Conservation (phyloP, 805 yeast genomes). For the Kodamaea hsintzibuensis region DNA sequence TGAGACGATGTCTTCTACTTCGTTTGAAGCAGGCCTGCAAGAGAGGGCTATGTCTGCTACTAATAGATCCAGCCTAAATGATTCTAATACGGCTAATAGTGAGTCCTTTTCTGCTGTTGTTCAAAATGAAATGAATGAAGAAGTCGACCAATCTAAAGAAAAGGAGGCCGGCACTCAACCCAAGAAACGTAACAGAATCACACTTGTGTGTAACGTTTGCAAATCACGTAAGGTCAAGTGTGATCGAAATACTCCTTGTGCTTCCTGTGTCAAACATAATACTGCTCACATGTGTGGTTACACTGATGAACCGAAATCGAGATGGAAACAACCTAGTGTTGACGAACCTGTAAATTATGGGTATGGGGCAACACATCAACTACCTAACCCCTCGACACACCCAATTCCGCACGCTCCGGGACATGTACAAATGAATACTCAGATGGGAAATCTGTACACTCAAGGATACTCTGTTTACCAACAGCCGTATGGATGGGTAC, state of each 20-base stretch:
- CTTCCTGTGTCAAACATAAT: slow-evolving; percentile 16
- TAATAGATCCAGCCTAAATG: background rate
- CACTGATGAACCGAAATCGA: slow-evolving; percentile 6
- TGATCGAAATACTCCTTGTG: slow-evolving; percentile 16
- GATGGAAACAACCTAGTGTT: background rate
- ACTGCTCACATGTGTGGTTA: slow-evolving; percentile 14
- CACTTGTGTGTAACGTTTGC: slow-evolving; percentile 23
- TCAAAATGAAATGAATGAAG: background rate
- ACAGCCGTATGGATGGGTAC: background rate
- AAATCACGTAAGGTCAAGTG: slow-evolving; percentile 21
- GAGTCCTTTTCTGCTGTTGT: background rate
- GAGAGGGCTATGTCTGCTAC: background rate
- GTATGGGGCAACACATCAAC: background rate
- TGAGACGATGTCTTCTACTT: background rate
- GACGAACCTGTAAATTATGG: background rate
- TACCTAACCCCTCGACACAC: too few relatives aligned
- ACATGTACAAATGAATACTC: background rate
- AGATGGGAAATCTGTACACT: background rate
- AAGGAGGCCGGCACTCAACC: background rate
- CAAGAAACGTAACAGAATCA: slow-evolving; percentile 11
- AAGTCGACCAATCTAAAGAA: background rate
- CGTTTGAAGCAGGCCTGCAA: background rate
- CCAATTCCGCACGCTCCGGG: background rate
- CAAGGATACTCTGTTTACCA: background rate
- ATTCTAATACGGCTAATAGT: background rate